These are phyloP conservation scores for Salix koriyanagi DNA, from an alignment of 345 rosid genomes.

Conservation along the genomic window DNA sequence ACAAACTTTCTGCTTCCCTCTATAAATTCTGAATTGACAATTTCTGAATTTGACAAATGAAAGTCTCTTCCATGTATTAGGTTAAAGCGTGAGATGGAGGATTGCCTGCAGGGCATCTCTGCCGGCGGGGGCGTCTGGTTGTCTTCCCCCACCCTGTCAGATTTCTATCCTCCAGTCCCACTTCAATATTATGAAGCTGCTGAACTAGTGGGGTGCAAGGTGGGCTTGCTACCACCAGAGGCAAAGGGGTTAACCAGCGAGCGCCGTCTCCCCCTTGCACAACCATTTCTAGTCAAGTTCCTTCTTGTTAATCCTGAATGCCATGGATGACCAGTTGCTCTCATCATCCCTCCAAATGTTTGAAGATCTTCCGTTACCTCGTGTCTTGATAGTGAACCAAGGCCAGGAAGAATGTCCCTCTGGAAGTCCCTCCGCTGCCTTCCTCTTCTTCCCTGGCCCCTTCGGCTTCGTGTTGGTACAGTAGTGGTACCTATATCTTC, in stretches of 20 bases:
- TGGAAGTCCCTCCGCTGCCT: conserved; percentile 95
- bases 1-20: conserved; percentile 2
- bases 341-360: conserved; percentile 80
- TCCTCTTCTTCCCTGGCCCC: conserved; percentile 83
- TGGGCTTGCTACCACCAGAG: conserved; percentile 30
- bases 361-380: conserved; percentile 95
- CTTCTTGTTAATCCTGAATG: conserved; percentile 61
- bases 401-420: conserved; percentile 96
- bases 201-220: conserved; percentile 48
- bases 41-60: conserved; percentile 13
- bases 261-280: conserved; percentile 66
- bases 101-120: conserved; percentile 81
- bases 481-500: conserved; percentile 40
- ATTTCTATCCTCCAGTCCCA: conserved; percentile 71
- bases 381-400: conserved; percentile 72
- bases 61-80: conserved; percentile 22
- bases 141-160: conserved; percentile 92
- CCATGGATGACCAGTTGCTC: conserved; percentile 71
- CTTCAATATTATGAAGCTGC: conserved; percentile 50
- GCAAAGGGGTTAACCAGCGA: conserved; percentile 34
- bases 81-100: conserved; percentile 52
- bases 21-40: conserved; percentile 13
- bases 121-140: conserved; percentile 83
- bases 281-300: conserved; percentile 65
- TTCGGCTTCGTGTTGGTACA: conserved; percentile 48